Conservation (phyloP, 306 rosid species). For the Hippophae tibetana region DNA sequence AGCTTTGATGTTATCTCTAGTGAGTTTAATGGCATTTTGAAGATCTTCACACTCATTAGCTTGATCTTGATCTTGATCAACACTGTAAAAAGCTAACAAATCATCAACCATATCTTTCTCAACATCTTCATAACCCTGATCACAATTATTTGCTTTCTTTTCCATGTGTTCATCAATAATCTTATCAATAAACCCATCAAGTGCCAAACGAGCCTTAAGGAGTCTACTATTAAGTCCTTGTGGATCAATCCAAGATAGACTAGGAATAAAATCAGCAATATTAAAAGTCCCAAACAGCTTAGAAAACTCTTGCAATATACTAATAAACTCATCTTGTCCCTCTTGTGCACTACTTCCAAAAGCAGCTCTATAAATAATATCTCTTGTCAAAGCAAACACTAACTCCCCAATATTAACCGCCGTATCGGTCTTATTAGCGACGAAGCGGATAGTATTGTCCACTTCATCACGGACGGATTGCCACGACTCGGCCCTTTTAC, state of each 20-base stretch:
- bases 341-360: slow-evolving; percentile 23
- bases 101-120: slow-evolving; percentile 29
- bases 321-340: slow-evolving; percentile 21
- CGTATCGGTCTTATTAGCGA: neutral
- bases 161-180: slow-evolving; percentile 22
- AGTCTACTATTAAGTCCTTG: slow-evolving; percentile 16
- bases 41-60: slow-evolving; percentile 11
- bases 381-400: slow-evolving; percentile 17
- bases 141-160: slow-evolving; percentile 7
- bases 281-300: slow-evolving; percentile 27
- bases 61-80: neutral
- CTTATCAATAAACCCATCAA: slow-evolving; percentile 21
- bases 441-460: neutral
- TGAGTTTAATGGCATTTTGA: slow-evolving; percentile 14
- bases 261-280: slow-evolving; percentile 26
- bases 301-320: slow-evolving; percentile 26
- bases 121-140: neutral
- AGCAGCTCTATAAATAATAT: slow-evolving; percentile 26
- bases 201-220: slow-evolving; percentile 15
- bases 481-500: slow-evolving; percentile 24
- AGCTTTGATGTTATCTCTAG: slow-evolving; percentile 26
- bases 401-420: slow-evolving; percentile 18
- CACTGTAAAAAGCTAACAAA: slow-evolving; percentile 16
- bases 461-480: slow-evolving; percentile 23
- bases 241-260: slow-evolving; percentile 26